A percentile compares a stretch with the other conserved stretches of the same genome.
phyloP scores from a whole-genome alignment of 169 alveolate species.

The Plasmodium gonderi region DNA sequence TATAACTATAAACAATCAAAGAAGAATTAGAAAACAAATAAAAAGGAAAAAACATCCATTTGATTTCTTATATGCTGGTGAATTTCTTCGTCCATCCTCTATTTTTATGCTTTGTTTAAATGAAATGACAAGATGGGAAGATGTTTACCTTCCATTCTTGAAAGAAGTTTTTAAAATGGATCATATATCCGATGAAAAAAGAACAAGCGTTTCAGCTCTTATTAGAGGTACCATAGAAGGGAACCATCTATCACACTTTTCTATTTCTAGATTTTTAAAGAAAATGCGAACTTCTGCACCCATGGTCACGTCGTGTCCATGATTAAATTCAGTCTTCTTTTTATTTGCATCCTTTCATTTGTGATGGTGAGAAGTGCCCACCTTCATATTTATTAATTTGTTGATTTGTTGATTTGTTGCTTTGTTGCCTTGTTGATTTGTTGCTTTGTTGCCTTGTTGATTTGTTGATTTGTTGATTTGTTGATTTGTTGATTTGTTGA shows the following conservation, averaged over 20 bases:
- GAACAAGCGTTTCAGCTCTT: background rate
- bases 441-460: no score
- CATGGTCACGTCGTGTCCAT: no score
- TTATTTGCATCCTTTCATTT: background rate
- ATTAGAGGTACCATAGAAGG: background rate
- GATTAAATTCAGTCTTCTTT: no score
- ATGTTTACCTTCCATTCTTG: conserved; percentile 12
- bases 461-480: no score
- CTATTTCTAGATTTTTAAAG: background rate
- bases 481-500: no score
- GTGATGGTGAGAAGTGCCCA: background rate
- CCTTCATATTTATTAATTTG: no score
- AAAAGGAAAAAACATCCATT: conserved; percentile 7
- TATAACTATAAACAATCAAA: conserved; percentile 56
- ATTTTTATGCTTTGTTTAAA: conserved; percentile 20
- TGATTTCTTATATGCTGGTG: conserved; percentile 59
- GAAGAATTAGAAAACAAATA: conserved; percentile 49
- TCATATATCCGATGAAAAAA: background rate
- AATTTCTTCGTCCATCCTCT: conserved; percentile 47
- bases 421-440: no score
- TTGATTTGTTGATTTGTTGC: no score
- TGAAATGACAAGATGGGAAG: conserved; percentile 8
- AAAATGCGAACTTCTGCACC: background rate
- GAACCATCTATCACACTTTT: background rate
- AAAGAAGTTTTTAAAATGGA: conserved; percentile 4